Evolutionary conservation across 768 basidiomycete species (phyloP).

Genomic region (Gloeophyllum trabeum): DNA sequence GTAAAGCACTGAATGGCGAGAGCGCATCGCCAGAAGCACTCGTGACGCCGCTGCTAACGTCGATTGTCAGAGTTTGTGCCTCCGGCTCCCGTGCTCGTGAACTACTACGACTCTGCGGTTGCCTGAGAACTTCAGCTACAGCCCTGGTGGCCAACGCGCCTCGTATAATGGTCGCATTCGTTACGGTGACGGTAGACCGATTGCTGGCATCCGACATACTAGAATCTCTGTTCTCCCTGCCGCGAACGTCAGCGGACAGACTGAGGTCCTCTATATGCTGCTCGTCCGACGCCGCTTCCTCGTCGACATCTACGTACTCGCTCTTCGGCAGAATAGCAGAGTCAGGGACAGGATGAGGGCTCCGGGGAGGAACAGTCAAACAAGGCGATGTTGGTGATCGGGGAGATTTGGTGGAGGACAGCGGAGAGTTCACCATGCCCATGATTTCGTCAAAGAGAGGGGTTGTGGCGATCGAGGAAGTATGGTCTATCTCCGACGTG

Average conservation of each 20-base stretch:
- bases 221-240: constrained; percentile 25
- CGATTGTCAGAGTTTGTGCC: too few species aligned
- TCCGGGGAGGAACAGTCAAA: too few species aligned
- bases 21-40: too few species aligned
- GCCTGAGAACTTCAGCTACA: constrained; percentile 38
- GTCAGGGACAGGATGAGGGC: too few species aligned
- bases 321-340: too few species aligned
- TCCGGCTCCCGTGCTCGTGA: neutral
- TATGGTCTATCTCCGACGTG: neutral
- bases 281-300: too few species aligned
- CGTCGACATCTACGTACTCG: too few species aligned
- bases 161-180: constrained; percentile 29
- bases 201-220: constrained; percentile 27
- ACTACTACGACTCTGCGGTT: neutral
- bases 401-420: constrained; percentile 4
- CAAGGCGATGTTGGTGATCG: neutral
- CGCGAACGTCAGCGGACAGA: neutral
- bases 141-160: constrained; percentile 37
- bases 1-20: too few species aligned
- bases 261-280: too few species aligned
- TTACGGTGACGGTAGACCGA: constrained; percentile 30
- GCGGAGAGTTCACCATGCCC: constrained; percentile 5
- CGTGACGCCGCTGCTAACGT: too few species aligned
- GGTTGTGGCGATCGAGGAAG: constrained; percentile 1
- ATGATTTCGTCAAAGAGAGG: constrained; percentile 12